phyloP scores from a whole-genome alignment of 805 yeast species.

The Starmerella potacharoeniae region DNA sequence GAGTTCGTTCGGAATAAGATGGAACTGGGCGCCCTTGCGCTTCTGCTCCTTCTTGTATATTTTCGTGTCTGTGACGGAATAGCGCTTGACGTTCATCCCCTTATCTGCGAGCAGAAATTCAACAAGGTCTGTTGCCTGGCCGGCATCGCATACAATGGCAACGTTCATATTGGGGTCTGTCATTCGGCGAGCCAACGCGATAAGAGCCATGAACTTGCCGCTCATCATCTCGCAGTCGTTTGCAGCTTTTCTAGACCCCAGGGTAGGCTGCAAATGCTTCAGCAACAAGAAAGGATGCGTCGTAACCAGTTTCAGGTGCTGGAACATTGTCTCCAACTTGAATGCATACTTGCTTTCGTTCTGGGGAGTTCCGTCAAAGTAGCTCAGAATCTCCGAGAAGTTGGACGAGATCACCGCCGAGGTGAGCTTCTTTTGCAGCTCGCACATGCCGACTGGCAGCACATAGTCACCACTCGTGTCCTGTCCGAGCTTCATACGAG shows the following conservation, averaged over 20 bases:
- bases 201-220: slow-evolving; percentile 61
- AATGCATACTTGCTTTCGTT: slow-evolving; percentile 46
- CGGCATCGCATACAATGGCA: slow-evolving; percentile 62
- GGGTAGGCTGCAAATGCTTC: slow-evolving; percentile 64
- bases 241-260: slow-evolving; percentile 48
- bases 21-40: slow-evolving; percentile 18
- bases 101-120: slow-evolving; percentile 75
- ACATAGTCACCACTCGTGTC: slow-evolving; percentile 13
- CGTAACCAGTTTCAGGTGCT: slow-evolving; percentile 67
- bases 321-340: slow-evolving; percentile 52
- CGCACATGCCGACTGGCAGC: slow-evolving; percentile 22
- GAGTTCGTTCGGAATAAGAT: slow-evolving; percentile 36
- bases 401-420: slow-evolving; percentile 88
- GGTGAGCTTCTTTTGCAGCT: slow-evolving; percentile 67
- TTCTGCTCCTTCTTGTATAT: slow-evolving; percentile 15
- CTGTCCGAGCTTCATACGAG: slow-evolving; percentile 4
- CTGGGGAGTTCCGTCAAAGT: slow-evolving; percentile 51
- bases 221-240: slow-evolving; percentile 49
- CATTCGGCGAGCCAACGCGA: slow-evolving; percentile 49
- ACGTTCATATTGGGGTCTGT: slow-evolving; percentile 38
- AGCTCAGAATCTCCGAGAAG: slow-evolving; percentile 79
- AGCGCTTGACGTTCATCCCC: slow-evolving; percentile 49
- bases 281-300: slow-evolving; percentile 83
- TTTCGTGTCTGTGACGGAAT: slow-evolving; percentile 39
- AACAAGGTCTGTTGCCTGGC: slow-evolving; percentile 57